Evolutionary conservation across 352 stramenopile genomes (phyloP).

Genomic region (Halophytophthora polymorphica): DNA sequence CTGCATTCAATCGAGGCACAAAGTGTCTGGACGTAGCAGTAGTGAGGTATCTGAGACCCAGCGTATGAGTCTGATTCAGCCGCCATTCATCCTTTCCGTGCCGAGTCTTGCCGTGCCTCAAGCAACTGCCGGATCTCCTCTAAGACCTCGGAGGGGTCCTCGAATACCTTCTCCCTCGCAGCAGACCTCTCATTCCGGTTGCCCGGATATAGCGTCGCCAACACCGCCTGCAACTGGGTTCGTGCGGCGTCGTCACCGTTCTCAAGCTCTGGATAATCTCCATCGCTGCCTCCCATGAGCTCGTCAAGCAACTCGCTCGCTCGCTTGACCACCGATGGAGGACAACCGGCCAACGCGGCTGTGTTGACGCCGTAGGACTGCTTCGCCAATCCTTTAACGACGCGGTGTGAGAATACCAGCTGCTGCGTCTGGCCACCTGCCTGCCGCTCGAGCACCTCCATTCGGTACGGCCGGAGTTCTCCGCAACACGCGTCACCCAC

Average conservation of each 20-base stretch:
- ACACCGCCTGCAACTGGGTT: conserved; percentile 9
- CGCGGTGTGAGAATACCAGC: conserved; percentile 76
- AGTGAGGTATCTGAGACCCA: too few relatives aligned
- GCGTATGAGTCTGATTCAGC: too few relatives aligned
- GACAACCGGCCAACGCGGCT: conserved; percentile 66
- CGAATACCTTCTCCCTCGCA: neutral
- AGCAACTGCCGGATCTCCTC: conserved; percentile 15
- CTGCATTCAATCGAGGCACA: neutral
- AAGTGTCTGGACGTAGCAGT: conserved; percentile 2
- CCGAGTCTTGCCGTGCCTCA: too few relatives aligned
- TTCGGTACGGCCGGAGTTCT: conserved; percentile 57
- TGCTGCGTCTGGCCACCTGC: conserved; percentile 19
- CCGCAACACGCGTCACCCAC: conserved; percentile 27
- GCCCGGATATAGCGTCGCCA: conserved; percentile 1
- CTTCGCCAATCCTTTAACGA: conserved; percentile 61
- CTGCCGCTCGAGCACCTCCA: conserved; percentile 58
- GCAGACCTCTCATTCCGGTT: neutral
- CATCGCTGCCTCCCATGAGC: conserved; percentile 14
- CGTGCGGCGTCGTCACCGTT: neutral
- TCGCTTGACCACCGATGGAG: conserved; percentile 37
- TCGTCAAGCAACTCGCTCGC: conserved; percentile 42
- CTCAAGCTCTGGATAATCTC: neutral
- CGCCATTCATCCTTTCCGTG: neutral
- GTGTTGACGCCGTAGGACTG: conserved; percentile 83
- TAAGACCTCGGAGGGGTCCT: conserved; percentile 3